These are phyloP conservation scores for Lentithecium fluviatile DNA, from an alignment of 495 filamentous ascomycete species.

Conservation along the genomic window DNA sequence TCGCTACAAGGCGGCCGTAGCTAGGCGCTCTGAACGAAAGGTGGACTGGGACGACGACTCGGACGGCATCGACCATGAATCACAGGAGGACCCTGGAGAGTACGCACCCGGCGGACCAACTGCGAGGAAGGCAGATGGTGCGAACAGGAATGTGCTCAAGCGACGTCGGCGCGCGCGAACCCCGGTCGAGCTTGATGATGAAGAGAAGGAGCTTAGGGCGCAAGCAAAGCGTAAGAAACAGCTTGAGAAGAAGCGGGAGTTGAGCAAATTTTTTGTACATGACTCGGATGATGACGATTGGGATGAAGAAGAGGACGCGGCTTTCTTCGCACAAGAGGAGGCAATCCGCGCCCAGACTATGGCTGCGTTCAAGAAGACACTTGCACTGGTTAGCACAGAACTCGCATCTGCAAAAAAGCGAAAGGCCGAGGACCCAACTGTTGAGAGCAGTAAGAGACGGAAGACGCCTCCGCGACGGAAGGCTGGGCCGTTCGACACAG, in stretches of 20 bases:
- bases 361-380: no score
- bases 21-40: constrained; percentile 50
- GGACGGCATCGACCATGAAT: constrained; percentile 45
- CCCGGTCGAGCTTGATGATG: constrained; percentile 47
- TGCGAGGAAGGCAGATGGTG: constrained; percentile 47
- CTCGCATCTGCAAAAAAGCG: constrained; percentile 28
- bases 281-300: constrained; percentile 80
- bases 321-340: constrained; percentile 71
- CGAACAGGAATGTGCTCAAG: constrained; percentile 51
- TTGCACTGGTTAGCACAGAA: constrained; percentile 32
- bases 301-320: constrained; percentile 59
- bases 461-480: constrained; percentile 21
- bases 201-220: constrained; percentile 43
- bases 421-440: constrained; percentile 26
- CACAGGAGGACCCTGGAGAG: constrained; percentile 53
- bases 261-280: constrained; percentile 76
- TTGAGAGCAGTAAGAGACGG: constrained; percentile 42
- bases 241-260: constrained; percentile 60
- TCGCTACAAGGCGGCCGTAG: constrained; percentile 60
- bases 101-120: constrained; percentile 73
- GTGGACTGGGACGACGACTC: constrained; percentile 50
- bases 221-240: constrained; percentile 44
- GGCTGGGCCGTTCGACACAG: constrained; percentile 19
- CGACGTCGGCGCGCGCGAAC: constrained; percentile 51
- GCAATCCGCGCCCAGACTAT: constrained; percentile 54